Conservation (phyloP, 345 rosid genomes). For the Geranium rotundifolium region DNA sequence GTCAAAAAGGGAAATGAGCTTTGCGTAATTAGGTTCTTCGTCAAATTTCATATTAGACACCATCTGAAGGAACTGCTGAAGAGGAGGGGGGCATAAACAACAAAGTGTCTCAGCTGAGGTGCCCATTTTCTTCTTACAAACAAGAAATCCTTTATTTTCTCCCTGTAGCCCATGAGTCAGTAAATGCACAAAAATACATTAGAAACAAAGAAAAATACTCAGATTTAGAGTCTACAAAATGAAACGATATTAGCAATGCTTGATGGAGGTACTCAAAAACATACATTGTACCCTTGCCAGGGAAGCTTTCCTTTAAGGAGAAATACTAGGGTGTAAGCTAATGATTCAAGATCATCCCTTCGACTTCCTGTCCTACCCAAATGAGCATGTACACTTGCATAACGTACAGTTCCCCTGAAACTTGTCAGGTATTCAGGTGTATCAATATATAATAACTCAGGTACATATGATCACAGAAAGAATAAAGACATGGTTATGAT, state of each 20-base stretch:
- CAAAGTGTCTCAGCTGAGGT: conserved; percentile 46
- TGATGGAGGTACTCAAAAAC: conserved; percentile 12
- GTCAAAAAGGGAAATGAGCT: conserved; percentile 38
- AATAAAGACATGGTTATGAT: neutral
- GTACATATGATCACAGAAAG: neutral
- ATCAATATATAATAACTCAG: conserved; percentile 1
- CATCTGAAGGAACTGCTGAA: conserved; percentile 38
- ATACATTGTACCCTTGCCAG: conserved; percentile 49
- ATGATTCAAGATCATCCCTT: conserved; percentile 54
- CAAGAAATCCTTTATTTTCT: conserved; percentile 61
- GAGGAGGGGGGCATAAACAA: conserved; percentile 41
- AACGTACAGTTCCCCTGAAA: conserved; percentile 51
- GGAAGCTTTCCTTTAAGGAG: conserved; percentile 52
- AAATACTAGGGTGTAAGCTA: conserved; percentile 50
- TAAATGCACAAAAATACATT: neutral
- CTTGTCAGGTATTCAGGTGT: neutral
- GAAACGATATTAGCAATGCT: conserved; percentile 7
- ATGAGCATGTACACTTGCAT: conserved; percentile 57
- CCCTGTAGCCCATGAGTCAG: conserved; percentile 24
- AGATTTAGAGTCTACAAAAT: neutral
- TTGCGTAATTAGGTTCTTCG: conserved; percentile 48
- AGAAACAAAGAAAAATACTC: neutral
- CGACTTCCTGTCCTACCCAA: conserved; percentile 46
- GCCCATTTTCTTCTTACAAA: conserved; percentile 63
- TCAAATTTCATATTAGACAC: conserved; percentile 51